phyloP scores from a whole-genome alignment of 208 protist genomes.

The Porcisia deanei region DNA sequence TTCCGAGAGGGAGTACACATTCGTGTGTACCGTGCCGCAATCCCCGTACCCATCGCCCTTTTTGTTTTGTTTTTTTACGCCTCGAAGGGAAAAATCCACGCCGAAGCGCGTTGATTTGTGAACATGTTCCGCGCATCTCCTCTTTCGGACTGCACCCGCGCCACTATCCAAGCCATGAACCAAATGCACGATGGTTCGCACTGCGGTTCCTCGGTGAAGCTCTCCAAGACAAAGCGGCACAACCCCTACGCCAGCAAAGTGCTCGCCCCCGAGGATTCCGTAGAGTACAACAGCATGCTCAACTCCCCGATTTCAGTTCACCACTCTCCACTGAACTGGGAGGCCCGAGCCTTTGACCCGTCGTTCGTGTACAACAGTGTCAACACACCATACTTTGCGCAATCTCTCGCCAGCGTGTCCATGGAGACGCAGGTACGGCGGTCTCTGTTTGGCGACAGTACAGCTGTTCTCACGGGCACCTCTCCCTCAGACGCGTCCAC shows the following conservation, averaged over 20 bases:
- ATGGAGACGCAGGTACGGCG: slow-evolving; percentile 19
- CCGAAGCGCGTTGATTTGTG: not conserved
- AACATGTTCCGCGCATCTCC: slow-evolving; percentile 26
- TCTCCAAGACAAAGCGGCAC: slow-evolving; percentile 37
- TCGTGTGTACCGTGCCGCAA: not conserved
- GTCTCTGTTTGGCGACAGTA: slow-evolving; percentile 22
- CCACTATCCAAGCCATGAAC: slow-evolving; percentile 64
- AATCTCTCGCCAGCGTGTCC: slow-evolving; percentile 19
- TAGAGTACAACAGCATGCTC: slow-evolving; percentile 29
- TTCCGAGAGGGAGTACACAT: no score
- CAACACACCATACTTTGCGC: slow-evolving; percentile 20
- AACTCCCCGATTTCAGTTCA: slow-evolving; percentile 21
- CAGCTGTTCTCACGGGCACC: slow-evolving; percentile 3
- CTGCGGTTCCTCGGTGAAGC: slow-evolving; percentile 12
- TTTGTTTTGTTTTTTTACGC: no score
- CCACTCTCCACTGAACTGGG: slow-evolving; percentile 29
- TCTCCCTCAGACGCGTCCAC: not conserved
- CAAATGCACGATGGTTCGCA: slow-evolving; percentile 19
- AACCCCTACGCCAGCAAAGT: slow-evolving; percentile 65
- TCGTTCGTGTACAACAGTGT: slow-evolving; percentile 24
- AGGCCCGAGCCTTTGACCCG: slow-evolving; percentile 30
- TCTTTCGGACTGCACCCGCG: slow-evolving; percentile 67
- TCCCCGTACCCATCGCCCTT: not conserved
- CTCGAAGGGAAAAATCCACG: not conserved
- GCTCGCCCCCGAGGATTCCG: slow-evolving; percentile 43